Evolutionary conservation across 2,329 filamentous ascomycete genomes (phyloP).

Genomic region (Fusarium sulawesiense): DNA sequence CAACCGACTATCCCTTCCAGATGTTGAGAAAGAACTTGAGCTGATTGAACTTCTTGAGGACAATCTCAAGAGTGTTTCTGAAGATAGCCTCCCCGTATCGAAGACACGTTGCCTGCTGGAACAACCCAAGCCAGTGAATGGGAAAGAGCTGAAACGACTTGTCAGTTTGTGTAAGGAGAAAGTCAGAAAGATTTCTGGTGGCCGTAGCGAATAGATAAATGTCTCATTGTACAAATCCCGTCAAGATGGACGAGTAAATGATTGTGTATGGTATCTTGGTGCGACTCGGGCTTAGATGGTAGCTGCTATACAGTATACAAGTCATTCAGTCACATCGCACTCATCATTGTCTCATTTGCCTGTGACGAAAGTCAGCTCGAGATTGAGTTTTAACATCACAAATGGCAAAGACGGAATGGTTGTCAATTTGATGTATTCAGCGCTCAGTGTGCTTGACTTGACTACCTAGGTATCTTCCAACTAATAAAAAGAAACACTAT

Average conservation of each 20-base stretch:
- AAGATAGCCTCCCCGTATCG: slow-evolving; percentile 41
- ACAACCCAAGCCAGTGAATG: slow-evolving; percentile 49
- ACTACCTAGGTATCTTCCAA: slow-evolving; percentile 9
- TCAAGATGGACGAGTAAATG: background rate
- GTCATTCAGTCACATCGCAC: slow-evolving; percentile 9
- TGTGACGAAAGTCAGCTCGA: background rate
- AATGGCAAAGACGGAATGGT: background rate
- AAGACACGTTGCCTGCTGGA: slow-evolving; percentile 47
- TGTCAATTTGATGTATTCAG: slow-evolving; percentile 7
- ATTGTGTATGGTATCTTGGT: slow-evolving; percentile 21
- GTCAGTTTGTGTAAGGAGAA: slow-evolving; percentile 47
- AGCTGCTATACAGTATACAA: slow-evolving; percentile 29
- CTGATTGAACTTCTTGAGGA: background rate
- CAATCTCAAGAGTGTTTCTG: slow-evolving; percentile 30
- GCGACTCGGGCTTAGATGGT: slow-evolving; percentile 11
- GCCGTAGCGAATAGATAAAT: slow-evolving; percentile 29
- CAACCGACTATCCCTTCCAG: slow-evolving; percentile 14
- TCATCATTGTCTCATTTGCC: background rate
- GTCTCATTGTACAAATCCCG: background rate
- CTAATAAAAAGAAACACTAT: slow-evolving; percentile 11
- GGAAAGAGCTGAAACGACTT: slow-evolving; percentile 47
- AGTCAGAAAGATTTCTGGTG: slow-evolving; percentile 36
- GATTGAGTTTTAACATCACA: background rate
- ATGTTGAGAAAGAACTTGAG: background rate
- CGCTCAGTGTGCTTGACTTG: slow-evolving; percentile 21